Base-by-base conservation (phyloP, 2,329 filamentous ascomycete species). In the Paracoccidioides lutzii region DNA sequence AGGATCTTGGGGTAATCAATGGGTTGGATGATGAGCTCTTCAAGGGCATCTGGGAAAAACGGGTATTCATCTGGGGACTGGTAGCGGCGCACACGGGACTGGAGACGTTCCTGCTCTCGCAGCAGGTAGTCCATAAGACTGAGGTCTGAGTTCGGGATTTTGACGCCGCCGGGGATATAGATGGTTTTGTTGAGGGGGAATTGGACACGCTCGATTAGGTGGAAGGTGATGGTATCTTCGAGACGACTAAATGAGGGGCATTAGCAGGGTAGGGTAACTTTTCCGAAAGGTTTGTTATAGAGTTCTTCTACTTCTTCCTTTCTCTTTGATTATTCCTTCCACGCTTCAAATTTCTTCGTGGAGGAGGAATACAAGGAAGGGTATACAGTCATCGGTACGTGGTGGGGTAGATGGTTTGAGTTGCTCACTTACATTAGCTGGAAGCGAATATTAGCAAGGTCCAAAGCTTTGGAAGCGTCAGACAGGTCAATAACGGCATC, bases 171-270 rank as follows among this genome's bases (percentile, higher is more conserved):
- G 6, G 89, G 81, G 10, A 76, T 71, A 75, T 98, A 98, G 72
- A 97, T 90, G 65, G 84, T 88, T 67, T 81, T 77, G 75, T 96
- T 97, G 61, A 94, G 80, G 3, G 91, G 89, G 71, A 97, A 98
- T 71, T 98, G 93, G n/a, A 91, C 91, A 43, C 93, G 85, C 75
- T 98, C 93, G 67, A 97, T 97, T 42, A 98, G 78, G 73, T 95
- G 87, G 73, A 95, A 96, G 62, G 88, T 95, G 67, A 98, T 97
- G 59, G 91, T 97, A 69, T 98, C 93, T 75, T 98, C 93, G 15
- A 97, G 80, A 22, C 93, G 93, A 67, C 93, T 98, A 66, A 52
- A 50, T 41, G 53, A 9, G 56, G 54, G 35, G n/a, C 30, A 15
- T 48, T 45, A 45, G 43, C 9, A 30, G 22, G 22, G 35, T 41